Evolutionary conservation across 352 stramenopile genomes (phyloP), one percentile per base, ranked within the genome.

Genomic region (Phytophthora chlamydospora): DNA sequence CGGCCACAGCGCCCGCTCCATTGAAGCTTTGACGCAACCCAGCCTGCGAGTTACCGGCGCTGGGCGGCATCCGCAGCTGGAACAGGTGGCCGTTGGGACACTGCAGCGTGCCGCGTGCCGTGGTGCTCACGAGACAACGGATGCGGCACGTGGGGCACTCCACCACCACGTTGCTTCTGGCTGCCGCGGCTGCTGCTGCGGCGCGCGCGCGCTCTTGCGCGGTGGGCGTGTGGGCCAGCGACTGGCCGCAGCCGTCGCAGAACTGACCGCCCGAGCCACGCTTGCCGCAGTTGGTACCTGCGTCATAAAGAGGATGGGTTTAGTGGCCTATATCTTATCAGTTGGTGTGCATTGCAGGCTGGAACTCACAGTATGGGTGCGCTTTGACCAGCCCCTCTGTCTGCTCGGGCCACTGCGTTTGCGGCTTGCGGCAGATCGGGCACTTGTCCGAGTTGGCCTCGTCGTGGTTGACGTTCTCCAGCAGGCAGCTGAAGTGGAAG

Each of bases 381-480:
- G 86, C 86, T 61, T 95, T 95, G 32, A 93, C 84, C 8, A 95
- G 83, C 6, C 86, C 86, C 43, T 87, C 68, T 12, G 86, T 95
- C 69, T 93, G 86, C 67, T 95, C 83, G 34, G 86, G 86, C 86
- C 86, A 95, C 53, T 93, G 79, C 34, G 71, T 81, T 73, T 95
- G 86, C 57, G 83, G 41, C 71, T 93, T 89, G 64, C 86, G 83
- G 76, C 86, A 95, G 61, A 95, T 95, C 57, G 86, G 86, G 44
- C 86, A 95, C 70, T 95, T 95, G 74, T 93, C 85, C 48, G 82
- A 80, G 61, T 95, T 95, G 27, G 84, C 86, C 64, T 95, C 86
- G 71, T 95, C 86, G 69, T 95, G 84, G 69, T 95, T 95, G 31
- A 95, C 83, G 64, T 95, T 95, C 77, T 95, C 86, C 31, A 95